phyloP scores from a whole-genome alignment of 2,329 filamentous ascomycete species.

The Curvularia eragrostidis region DNA sequence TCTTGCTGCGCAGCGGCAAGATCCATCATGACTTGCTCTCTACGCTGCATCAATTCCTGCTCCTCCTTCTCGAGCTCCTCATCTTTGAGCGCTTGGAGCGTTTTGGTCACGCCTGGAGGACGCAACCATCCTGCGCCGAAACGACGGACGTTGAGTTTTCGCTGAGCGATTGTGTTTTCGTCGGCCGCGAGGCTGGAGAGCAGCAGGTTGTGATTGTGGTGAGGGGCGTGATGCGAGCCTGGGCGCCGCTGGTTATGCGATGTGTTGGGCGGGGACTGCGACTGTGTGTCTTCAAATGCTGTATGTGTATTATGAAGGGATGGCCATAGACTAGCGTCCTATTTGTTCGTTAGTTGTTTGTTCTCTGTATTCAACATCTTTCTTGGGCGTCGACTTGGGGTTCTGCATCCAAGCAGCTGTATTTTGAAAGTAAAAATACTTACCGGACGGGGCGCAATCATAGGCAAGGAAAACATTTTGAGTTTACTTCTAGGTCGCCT shows the following conservation, averaged over 20 bases:
- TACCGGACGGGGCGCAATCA: conserved; percentile 29
- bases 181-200: conserved; percentile 76
- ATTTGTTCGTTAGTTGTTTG: conserved; percentile 8
- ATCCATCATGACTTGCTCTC: conserved; percentile 75
- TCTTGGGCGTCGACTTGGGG: not conserved
- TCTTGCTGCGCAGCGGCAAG: conserved; percentile 67
- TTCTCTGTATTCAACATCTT: not conserved
- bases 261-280: conserved; percentile 28
- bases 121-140: conserved; percentile 92
- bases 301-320: conserved; percentile 31
- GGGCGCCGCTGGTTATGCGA: conserved; percentile 28
- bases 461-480: conserved; percentile 27
- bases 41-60: conserved; percentile 74
- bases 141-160: conserved; percentile 81
- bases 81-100: conserved; percentile 86
- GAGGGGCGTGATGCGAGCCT: conserved; percentile 25
- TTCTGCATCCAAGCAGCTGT: not conserved
- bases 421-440: conserved; percentile 2
- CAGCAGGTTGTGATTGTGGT: conserved; percentile 37
- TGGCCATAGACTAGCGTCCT: conserved; percentile 45
- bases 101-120: conserved; percentile 87
- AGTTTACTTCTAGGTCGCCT: not conserved
- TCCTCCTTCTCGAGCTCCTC: conserved; percentile 89
- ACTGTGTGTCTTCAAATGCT: conserved; percentile 26
- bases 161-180: conserved; percentile 76